Evolutionary conservation across 306 rosid species (phyloP).

Genomic region (Inga leiocalycina): DNA sequence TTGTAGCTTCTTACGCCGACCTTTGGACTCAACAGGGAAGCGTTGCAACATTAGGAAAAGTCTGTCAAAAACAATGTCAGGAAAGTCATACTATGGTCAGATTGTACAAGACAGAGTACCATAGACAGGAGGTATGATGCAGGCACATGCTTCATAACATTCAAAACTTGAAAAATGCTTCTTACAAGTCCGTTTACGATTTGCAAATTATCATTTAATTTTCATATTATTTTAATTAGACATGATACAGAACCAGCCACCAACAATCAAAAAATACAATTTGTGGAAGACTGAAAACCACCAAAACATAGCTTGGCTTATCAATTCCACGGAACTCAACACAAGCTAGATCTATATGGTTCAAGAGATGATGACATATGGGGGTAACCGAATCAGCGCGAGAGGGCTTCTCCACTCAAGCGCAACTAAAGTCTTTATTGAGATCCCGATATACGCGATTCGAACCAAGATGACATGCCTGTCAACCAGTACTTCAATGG

Average conservation of each 20-base stretch:
- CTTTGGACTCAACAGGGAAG: constrained; percentile 98
- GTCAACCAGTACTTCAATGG: not conserved
- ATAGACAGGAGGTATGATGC: constrained; percentile 17
- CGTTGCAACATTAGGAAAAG: constrained; percentile 98
- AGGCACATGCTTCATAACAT: not conserved
- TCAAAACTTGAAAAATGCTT: constrained; percentile 4
- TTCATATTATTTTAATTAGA: not conserved
- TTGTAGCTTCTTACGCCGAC: constrained; percentile 97
- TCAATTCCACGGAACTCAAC: not conserved
- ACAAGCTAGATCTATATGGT: not conserved
- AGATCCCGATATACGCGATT: not conserved
- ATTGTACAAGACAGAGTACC: constrained; percentile 12
- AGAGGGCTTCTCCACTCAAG: not conserved
- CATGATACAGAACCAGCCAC: not conserved
- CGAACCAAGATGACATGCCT: not conserved
- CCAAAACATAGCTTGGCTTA: not conserved
- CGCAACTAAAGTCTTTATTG: not conserved
- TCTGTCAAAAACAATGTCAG: constrained; percentile 56
- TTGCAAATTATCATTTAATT: not conserved
- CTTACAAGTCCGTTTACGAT: not conserved
- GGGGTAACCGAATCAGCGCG: not conserved
- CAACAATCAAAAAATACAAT: not conserved
- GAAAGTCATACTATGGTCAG: not conserved
- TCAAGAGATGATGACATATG: not conserved
- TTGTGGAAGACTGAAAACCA: not conserved